These are phyloP conservation scores for Phytophthora pinifolia DNA, from an alignment of 352 stramenopile species.

Conservation along the genomic window DNA sequence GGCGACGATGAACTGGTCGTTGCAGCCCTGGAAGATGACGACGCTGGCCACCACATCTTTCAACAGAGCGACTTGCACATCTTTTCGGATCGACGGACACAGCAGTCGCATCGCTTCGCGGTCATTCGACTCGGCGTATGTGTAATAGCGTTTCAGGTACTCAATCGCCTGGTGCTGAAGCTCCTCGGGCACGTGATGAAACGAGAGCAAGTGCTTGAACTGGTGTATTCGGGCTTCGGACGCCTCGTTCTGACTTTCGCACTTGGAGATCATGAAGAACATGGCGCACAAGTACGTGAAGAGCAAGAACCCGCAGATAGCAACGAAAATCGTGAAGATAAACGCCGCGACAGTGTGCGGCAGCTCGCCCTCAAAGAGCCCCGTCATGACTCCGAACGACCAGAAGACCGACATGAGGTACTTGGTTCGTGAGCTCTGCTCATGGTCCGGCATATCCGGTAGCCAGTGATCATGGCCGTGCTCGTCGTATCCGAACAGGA, in stretches of 20 bases:
- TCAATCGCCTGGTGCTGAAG: slow-evolving; percentile 52
- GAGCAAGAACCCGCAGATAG: slow-evolving; percentile 61
- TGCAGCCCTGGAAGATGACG: slow-evolving; percentile 59
- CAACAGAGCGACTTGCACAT: slow-evolving; percentile 61
- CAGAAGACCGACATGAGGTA: slow-evolving; percentile 71
- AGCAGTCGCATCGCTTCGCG: slow-evolving; percentile 56
- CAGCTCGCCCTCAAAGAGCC: slow-evolving; percentile 65
- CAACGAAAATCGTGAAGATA: slow-evolving; percentile 65
- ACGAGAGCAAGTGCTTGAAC: slow-evolving; percentile 66
- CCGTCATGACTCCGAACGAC: slow-evolving; percentile 59
- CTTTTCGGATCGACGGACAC: slow-evolving; percentile 64
- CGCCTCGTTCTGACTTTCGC: slow-evolving; percentile 50
- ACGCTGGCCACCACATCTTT: slow-evolving; percentile 59
- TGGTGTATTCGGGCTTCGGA: slow-evolving; percentile 68
- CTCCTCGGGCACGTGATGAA: slow-evolving; percentile 53
- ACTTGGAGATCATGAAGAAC: slow-evolving; percentile 83
- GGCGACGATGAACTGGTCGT: slow-evolving; percentile 61
- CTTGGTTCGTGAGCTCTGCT: slow-evolving; percentile 24
- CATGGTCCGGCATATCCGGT: slow-evolving; percentile 18
- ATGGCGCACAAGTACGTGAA: slow-evolving; percentile 72
- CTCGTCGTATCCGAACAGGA: slow-evolving; percentile 52
- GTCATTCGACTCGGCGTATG: slow-evolving; percentile 63
- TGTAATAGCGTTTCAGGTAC: slow-evolving; percentile 65
- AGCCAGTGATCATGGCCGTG: slow-evolving; percentile 53
- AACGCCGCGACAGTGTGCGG: slow-evolving; percentile 51